A percentile compares a stretch with the other conserved stretches of the same genome.
Evolutionary conservation across 2,329 filamentous ascomycete species (phyloP).

Genomic region (Emergomyces orientalis): DNA sequence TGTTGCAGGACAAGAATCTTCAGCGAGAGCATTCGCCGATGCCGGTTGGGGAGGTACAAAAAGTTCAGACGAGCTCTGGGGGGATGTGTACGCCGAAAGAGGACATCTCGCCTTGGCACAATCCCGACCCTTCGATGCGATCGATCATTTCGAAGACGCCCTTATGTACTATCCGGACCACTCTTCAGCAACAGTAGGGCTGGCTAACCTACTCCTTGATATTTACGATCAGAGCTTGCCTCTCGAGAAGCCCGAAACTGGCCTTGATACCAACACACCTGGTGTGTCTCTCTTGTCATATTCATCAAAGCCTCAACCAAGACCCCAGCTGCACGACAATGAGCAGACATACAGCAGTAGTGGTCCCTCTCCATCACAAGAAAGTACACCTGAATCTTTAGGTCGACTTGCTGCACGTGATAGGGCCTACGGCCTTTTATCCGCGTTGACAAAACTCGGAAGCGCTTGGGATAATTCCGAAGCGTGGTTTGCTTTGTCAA

Average conservation of each 20-base stretch:
- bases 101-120: constrained; percentile 58
- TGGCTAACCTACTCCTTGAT: constrained; percentile 79
- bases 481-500: constrained; percentile 81
- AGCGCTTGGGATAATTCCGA: constrained; percentile 84
- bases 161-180: constrained; percentile 74
- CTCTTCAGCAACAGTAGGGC: constrained; percentile 64
- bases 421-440: constrained; percentile 74
- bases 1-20: constrained; percentile 52
- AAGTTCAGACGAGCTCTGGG: constrained; percentile 75
- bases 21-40: constrained; percentile 52
- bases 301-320: constrained; percentile 13
- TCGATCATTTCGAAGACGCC: constrained; percentile 71
- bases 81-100: constrained; percentile 70
- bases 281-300: constrained; percentile 21
- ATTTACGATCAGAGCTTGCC: constrained; percentile 55
- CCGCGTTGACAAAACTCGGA: constrained; percentile 73
- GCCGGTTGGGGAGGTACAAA: constrained; percentile 70
- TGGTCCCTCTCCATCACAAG: constrained; percentile 12
- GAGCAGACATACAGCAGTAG: background rate
- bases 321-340: background rate
- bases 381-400: constrained; percentile 55
- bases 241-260: constrained; percentile 25
- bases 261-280: constrained; percentile 22
- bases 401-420: constrained; percentile 85
- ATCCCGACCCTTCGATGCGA: constrained; percentile 56